These are phyloP conservation scores for Acacia crassicarpa DNA, from an alignment of 306 rosid species.

Conservation along the genomic window DNA sequence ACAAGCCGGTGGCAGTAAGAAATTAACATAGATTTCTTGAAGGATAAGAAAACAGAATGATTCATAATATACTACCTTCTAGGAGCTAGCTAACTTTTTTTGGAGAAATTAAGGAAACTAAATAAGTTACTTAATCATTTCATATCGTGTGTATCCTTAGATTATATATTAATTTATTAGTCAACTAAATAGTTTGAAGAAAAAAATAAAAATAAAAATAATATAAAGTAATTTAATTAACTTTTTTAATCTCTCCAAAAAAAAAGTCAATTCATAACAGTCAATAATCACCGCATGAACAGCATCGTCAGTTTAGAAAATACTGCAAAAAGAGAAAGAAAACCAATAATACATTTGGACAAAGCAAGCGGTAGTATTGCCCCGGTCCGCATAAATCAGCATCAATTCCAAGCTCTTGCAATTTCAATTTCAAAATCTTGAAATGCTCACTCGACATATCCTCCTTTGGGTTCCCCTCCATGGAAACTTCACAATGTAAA, in stretches of 20 bases:
- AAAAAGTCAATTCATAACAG: no score
- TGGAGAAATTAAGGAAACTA: no score
- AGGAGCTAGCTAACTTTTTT: no score
- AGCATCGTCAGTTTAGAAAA: background rate
- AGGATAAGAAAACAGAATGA: background rate
- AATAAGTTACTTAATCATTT: no score
- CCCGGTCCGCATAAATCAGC: conserved; percentile 47
- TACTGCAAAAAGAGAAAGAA: background rate
- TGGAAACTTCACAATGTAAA: conserved; percentile 32
- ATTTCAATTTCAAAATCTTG: conserved; percentile 43
- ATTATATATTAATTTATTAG: no score
- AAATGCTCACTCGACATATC: conserved; percentile 5
- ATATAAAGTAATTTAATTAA: no score
- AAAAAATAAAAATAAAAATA: no score
- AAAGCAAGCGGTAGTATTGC: conserved; percentile 58
- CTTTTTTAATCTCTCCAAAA: no score
- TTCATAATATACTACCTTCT: background rate
- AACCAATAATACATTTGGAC: conserved; percentile 61
- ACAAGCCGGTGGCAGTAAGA: background rate
- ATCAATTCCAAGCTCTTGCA: conserved; percentile 63
- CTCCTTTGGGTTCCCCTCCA: conserved; percentile 49
- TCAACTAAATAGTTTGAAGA: no score
- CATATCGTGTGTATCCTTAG: no score
- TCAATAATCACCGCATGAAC: background rate
- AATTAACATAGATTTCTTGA: background rate